Conservation (phyloP, 1,139 yeast genomes). For the Sugiyamaella paludigena region DNA sequence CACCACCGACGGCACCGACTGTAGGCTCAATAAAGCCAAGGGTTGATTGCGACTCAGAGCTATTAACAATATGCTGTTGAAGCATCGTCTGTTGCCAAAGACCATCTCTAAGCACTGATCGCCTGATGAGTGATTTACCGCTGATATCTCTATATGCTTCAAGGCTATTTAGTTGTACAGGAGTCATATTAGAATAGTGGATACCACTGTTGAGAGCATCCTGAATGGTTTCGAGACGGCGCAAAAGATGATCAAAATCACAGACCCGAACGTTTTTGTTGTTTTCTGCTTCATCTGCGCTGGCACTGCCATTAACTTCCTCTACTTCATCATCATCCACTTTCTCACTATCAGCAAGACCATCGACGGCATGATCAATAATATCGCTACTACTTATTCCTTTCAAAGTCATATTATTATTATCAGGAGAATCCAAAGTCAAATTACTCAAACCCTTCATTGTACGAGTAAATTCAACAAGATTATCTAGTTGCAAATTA, state of each 20-base stretch:
- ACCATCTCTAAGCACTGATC: conserved; percentile 44
- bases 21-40: conserved; percentile 16
- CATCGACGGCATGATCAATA: no score
- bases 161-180: conserved; percentile 45
- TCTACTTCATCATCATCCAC: background rate
- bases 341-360: background rate
- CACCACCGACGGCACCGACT: no score
- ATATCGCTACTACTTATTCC: no score
- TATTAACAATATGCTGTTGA: conserved; percentile 32
- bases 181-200: conserved; percentile 48
- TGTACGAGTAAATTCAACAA: no score
- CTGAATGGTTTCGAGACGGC: conserved; percentile 10
- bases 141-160: conserved; percentile 40
- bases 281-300: background rate
- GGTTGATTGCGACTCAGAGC: conserved; percentile 18
- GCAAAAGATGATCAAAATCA: background rate
- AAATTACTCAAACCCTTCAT: no score
- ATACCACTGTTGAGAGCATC: conserved; percentile 40
- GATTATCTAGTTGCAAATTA: no score
- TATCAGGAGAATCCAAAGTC: no score
- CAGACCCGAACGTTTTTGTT: no score
- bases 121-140: conserved; percentile 40
- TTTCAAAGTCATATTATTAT: no score
- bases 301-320: background rate
- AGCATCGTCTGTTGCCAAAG: conserved; percentile 48